Evolutionary conservation across 495 filamentous ascomycete genomes (phyloP).

Genomic region (Apodospora peruviana): DNA sequence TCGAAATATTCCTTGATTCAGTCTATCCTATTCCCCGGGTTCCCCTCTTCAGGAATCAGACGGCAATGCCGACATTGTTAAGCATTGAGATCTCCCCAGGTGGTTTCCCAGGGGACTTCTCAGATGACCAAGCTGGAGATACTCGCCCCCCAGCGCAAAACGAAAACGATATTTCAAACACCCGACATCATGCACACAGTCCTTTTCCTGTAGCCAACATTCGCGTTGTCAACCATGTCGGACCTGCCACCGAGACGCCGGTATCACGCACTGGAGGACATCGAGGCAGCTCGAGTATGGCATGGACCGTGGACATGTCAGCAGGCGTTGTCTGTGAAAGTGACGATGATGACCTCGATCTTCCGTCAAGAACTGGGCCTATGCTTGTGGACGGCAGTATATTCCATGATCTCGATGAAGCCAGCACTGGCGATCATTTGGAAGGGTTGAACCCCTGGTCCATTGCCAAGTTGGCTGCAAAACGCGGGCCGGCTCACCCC

Average conservation of each 20-base stretch:
- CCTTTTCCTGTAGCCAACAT: too few relatives aligned
- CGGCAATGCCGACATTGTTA: not conserved
- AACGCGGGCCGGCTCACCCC: not conserved
- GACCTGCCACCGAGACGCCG: not conserved
- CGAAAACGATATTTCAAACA: too few relatives aligned
- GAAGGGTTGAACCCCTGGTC: constrained; percentile 24
- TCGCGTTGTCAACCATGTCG: too few relatives aligned
- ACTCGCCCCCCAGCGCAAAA: too few relatives aligned
- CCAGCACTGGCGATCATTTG: not conserved
- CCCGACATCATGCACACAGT: too few relatives aligned
- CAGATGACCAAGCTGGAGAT: too few relatives aligned
- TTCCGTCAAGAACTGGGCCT: not conserved
- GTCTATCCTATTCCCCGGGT: constrained; percentile 28
- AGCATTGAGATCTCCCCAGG: not conserved
- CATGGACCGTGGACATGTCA: constrained; percentile 20
- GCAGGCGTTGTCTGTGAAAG: constrained; percentile 5
- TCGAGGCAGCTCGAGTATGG: not conserved
- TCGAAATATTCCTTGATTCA: constrained; percentile 50
- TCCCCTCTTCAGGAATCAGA: not conserved
- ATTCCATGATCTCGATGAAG: not conserved
- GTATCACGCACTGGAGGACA: not conserved
- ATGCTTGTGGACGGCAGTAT: not conserved
- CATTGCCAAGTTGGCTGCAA: constrained; percentile 10
- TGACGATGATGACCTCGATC: not conserved
- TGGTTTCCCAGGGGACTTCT: too few relatives aligned